These are phyloP conservation scores for Colletotrichum lindemuthianum DNA, from an alignment of 2,329 filamentous ascomycete species.

Conservation along the genomic window DNA sequence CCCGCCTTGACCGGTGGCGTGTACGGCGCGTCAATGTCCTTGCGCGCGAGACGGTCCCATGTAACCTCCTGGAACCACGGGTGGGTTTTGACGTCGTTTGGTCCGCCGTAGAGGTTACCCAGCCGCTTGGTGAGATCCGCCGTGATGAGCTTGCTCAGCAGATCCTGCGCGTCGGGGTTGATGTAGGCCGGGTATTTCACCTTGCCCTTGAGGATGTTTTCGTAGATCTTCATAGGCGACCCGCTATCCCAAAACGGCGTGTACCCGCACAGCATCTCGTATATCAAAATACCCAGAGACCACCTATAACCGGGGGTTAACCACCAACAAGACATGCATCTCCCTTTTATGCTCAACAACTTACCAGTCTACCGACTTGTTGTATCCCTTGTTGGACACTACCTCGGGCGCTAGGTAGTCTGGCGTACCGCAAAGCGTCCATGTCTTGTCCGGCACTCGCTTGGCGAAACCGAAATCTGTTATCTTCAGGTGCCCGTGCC, in stretches of 20 bases:
- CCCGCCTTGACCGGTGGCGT: slow-evolving; percentile 95
- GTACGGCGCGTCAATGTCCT: slow-evolving; percentile 98
- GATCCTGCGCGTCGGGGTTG: slow-evolving; percentile 91
- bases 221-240: slow-evolving; percentile 98
- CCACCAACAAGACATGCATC: slow-evolving; percentile 14
- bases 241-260: slow-evolving; percentile 99
- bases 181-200: slow-evolving; percentile 98
- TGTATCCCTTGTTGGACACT: slow-evolving; percentile 99
- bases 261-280: slow-evolving; percentile 99
- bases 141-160: slow-evolving; percentile 93
- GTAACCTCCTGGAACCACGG: slow-evolving; percentile 98
- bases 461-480: slow-evolving; percentile 99
- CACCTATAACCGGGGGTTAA: slow-evolving; percentile 70
- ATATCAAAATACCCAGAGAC: slow-evolving; percentile 97
- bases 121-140: slow-evolving; percentile 93
- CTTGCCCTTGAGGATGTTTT: slow-evolving; percentile 95
- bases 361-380: slow-evolving; percentile 99
- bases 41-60: slow-evolving; percentile 92
- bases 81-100: slow-evolving; percentile 93
- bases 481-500: slow-evolving; percentile 95
- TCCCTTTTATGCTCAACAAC: slow-evolving; percentile 44
- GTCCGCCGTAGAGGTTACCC: slow-evolving; percentile 91
- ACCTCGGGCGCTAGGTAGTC: slow-evolving; percentile 98
- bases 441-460: slow-evolving; percentile 97
- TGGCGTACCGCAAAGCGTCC: slow-evolving; percentile 97